Base-by-base conservation (phyloP, 768 basidiomycete species). In the Kwoniella sp. region DNA sequence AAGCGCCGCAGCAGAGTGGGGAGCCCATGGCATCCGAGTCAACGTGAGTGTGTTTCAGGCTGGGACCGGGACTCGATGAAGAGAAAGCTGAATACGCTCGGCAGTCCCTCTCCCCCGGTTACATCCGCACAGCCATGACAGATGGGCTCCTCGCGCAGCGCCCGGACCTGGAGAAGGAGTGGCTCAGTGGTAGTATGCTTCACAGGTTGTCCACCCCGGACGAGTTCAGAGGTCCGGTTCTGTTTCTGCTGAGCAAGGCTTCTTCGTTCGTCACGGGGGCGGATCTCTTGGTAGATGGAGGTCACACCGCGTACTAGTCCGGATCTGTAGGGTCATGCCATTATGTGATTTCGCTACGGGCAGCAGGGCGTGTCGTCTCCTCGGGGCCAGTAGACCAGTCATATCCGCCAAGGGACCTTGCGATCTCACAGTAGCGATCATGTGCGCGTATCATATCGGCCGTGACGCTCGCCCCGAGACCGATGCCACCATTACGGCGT, bases 1-100 rank as follows among this genome's bases (percentile, higher is more conserved):
- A 38, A 69, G 60, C 26, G 62, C 73, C 34, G 76, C 76, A 0
- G 63, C 62, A 26, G 76, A 76, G 48, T 73, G 74, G 68, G 70
- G 72, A 7, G 52, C 58, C 36, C 55, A 59, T 8, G 65, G 68
- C 11, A 73, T 74, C 20, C 34, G 75, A 19, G 62, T 70, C 54
- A 76, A 75, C 57, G 70, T 69, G 43, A 62, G 69, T 48, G 45
- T 8, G 19, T 36, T 36, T 57, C 19, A 10, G n/a, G 17, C 41
- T 27, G 28, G 7, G 9, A 43, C 25, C 26, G 28, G 37, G 46
- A 53, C 46, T 42, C 50, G 52, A 34, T 60, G 39, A 40, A 34
- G 37, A 41, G 31, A 33, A n/a, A 10, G 14, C n/a, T 46, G 42
- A 26, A 15, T 9, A 17, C 5, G 1, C 23, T 25, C 11, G 14